A percentile compares a stretch with the other conserved stretches of the same genome.
Evolutionary conservation across 2,329 filamentous ascomycete genomes (phyloP).

Genomic region (Emmonsiellopsis sp.): DNA sequence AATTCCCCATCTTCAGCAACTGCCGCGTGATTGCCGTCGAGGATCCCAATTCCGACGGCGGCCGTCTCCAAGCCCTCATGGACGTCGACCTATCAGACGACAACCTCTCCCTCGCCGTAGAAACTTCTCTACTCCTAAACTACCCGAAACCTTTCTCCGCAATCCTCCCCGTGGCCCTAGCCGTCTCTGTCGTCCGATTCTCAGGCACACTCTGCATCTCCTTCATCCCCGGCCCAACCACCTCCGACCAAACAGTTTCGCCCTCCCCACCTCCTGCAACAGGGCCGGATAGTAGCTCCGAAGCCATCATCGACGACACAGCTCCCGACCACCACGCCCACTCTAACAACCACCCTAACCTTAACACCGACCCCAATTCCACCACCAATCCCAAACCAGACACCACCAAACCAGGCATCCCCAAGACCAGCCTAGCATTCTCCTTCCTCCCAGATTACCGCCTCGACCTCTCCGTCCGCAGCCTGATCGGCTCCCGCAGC

Average conservation of each 20-base stretch:
- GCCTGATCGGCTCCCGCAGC: conserved; percentile 53
- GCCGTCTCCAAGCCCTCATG: conserved; percentile 84
- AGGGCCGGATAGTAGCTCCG: not conserved
- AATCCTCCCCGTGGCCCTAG: conserved; percentile 80
- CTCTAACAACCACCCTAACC: not conserved
- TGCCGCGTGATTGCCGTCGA: conserved; percentile 84
- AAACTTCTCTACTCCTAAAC: conserved; percentile 89
- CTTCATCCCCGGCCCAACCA: conserved; percentile 62
- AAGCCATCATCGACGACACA: not conserved
- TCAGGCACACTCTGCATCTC: conserved; percentile 90
- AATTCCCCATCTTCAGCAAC: conserved; percentile 98
- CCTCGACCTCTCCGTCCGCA: conserved; percentile 56
- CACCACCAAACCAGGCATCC: conserved; percentile 42
- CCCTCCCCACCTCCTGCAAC: conserved; percentile 21
- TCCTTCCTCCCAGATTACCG: conserved; percentile 65
- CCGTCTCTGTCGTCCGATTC: conserved; percentile 87
- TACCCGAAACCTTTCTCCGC: conserved; percentile 86
- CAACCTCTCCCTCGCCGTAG: conserved; percentile 86
- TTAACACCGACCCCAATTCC: conserved; percentile 13
- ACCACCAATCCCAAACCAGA: conserved; percentile 8
- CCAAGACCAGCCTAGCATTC: conserved; percentile 80
- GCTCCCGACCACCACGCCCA: not conserved
- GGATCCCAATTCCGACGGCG: conserved; percentile 51
- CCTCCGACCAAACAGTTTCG: conserved; percentile 13
- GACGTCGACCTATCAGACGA: conserved; percentile 88